A percentile compares a stretch with the other conserved stretches of the same genome.
These are phyloP conservation scores for Penicillium concentricum DNA, from an alignment of 2,329 filamentous ascomycete genomes.

Conservation along the genomic window DNA sequence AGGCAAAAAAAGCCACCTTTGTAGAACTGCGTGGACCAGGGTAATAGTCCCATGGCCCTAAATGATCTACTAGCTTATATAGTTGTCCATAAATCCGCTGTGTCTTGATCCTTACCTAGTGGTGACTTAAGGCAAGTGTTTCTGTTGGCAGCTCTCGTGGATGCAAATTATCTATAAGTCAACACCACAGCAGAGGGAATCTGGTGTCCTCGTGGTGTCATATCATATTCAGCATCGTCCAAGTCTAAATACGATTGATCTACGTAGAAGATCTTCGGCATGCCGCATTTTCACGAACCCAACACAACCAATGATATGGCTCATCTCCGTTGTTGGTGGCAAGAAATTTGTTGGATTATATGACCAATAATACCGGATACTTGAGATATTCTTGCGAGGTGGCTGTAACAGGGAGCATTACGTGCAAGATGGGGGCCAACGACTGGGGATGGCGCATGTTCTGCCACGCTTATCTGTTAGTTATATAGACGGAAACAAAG, in stretches of 20 bases:
- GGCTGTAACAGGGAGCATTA: background rate
- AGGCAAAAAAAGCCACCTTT: background rate
- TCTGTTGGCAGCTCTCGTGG: background rate
- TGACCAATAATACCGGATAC: background rate
- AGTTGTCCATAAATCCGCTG: background rate
- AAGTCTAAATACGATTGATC: background rate
- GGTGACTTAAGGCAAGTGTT: background rate
- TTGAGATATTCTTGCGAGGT: background rate
- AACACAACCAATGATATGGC: background rate
- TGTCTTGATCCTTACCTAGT: background rate
- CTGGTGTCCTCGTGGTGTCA: background rate
- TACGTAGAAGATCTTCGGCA: background rate
- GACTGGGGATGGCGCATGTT: background rate
- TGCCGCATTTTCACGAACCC: background rate
- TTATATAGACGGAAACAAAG: no score
- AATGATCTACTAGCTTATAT: background rate
- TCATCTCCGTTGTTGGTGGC: background rate
- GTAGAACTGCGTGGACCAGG: background rate
- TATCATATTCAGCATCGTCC: background rate
- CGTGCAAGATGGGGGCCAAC: background rate
- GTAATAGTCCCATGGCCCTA: background rate
- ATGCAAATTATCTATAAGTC: background rate
- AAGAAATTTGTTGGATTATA: background rate
- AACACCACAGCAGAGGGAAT: background rate
- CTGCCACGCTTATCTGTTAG: background rate